Base-by-base conservation (phyloP, 208 protist species). In the Leptomonas seymouri region DNA sequence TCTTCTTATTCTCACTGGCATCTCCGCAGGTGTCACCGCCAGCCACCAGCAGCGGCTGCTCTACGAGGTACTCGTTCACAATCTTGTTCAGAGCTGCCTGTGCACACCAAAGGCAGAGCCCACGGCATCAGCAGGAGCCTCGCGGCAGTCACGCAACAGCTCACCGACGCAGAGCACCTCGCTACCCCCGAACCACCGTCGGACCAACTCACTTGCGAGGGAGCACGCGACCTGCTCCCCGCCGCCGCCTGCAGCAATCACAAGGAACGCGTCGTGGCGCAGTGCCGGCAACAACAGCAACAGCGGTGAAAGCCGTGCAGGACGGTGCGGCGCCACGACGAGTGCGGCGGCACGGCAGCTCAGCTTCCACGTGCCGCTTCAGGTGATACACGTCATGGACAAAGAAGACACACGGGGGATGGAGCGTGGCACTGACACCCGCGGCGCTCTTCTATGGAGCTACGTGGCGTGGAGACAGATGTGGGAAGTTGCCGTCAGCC, bases 391-490 rank as follows among this genome's bases (percentile, higher is more conserved):
- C 41, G 61, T 76, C 4, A 28, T 76, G 27, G 21, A 64, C 30
- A 25, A 18, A 34, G 16, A 44, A 14, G 55, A 56, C n/a, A n/a
- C n/a, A n/a, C n/a, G n/a, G n/a, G n/a, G n/a, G n/a, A n/a, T n/a
- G n/a, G n/a, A n/a, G n/a, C n/a, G 41, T 36, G 14, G 31, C 21
- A 25, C 45, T 23, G 28, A 44, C 11, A 34, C 14, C 27, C 25
- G 55, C 36, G 2, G 25, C 30, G 39, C 16, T 28, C 64, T 61
- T 2, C 23, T 60, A 56, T 76, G 71, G 71, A 28, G 42, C 11
- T 76, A 71, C 51, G 39, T 66, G 36, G 44, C 63, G 34, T 76
- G 71, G 71, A 62, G 71, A 41, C 71, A 68, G 63, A 31, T 36
- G 4, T 76, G 71, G 71, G 71, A 76, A 27, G 27, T 45, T 21